These are phyloP conservation scores for Geosmithia morbida DNA, from an alignment of 2,329 filamentous ascomycete species.

Conservation along the genomic window DNA sequence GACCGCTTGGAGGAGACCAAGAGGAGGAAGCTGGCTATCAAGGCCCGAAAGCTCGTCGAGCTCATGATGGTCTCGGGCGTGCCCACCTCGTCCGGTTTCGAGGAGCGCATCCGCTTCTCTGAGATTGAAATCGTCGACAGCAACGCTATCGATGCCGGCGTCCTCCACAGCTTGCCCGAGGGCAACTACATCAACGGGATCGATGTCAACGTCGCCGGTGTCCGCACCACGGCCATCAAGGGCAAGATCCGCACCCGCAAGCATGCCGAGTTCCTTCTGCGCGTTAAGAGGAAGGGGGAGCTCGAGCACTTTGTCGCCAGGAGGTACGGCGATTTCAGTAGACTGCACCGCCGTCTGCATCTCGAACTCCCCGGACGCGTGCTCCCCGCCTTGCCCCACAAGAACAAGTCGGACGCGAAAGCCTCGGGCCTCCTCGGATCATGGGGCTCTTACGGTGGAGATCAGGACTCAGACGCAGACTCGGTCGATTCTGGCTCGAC, in stretches of 20 bases:
- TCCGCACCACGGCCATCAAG: constrained; percentile 67
- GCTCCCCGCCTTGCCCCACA: constrained; percentile 72
- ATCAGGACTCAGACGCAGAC: constrained; percentile 60
- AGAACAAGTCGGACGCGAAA: constrained; percentile 73
- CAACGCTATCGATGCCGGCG: constrained; percentile 78
- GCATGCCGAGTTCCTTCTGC: constrained; percentile 84
- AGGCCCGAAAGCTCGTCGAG: constrained; percentile 91
- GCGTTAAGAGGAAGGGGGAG: constrained; percentile 66
- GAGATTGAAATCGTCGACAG: constrained; percentile 95
- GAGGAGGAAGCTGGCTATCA: constrained; percentile 76
- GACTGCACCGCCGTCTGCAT: constrained; percentile 64
- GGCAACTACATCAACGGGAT: constrained; percentile 89
- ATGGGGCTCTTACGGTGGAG: constrained; percentile 36
- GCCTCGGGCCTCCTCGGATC: constrained; percentile 39
- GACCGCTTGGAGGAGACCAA: constrained; percentile 95
- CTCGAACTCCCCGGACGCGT: constrained; percentile 84
- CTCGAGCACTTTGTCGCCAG: constrained; percentile 68
- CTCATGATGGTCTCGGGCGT: constrained; percentile 99
- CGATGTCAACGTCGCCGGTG: constrained; percentile 91
- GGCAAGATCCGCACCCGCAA: constrained; percentile 81
- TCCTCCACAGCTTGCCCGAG: constrained; percentile 77
- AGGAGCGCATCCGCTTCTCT: constrained; percentile 91
- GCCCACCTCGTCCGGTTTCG: constrained; percentile 88
- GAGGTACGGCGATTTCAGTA: constrained; percentile 77
- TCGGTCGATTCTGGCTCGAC: constrained; percentile 74